phyloP scores from a whole-genome alignment of 2,329 filamentous ascomycete genomes.

The Epichloe brachyelytri region DNA sequence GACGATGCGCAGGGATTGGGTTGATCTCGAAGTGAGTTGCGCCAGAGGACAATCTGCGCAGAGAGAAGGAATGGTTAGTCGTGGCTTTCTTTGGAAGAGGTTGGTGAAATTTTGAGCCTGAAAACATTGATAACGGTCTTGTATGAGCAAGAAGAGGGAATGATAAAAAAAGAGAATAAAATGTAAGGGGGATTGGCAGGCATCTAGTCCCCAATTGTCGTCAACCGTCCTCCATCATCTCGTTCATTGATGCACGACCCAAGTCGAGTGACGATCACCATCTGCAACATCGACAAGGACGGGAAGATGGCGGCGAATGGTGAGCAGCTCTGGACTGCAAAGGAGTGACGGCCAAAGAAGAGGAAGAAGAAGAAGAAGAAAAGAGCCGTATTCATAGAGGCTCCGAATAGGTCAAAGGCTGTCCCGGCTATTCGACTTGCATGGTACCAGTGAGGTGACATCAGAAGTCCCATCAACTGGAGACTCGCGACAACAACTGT shows the following conservation, averaged over 20 bases:
- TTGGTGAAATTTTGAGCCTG: neutral
- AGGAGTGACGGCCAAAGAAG: neutral
- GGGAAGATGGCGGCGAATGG: neutral
- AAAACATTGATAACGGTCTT: neutral
- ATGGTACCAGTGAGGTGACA: conserved; percentile 1
- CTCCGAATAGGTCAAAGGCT: neutral
- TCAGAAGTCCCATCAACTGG: conserved; percentile 1
- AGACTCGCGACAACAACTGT: neutral
- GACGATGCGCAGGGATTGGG: conserved; percentile 6
- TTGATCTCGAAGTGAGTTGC: neutral
- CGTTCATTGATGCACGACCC: neutral
- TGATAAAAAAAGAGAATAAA: neutral
- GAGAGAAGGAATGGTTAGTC: conserved; percentile 1
- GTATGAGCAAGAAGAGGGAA: neutral
- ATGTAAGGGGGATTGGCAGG: neutral
- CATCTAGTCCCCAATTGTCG: neutral
- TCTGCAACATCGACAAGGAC: neutral
- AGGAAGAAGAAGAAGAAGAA: neutral
- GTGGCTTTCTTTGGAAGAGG: neutral
- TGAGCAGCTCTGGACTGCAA: neutral
- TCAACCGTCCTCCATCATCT: neutral
- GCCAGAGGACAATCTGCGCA: neutral
- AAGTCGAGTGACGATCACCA: conserved; percentile 1
- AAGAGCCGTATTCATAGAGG: neutral
- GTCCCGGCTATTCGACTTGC: neutral